Percentiles rank a stretch among this genome's conserved stretches.
phyloP scores from a whole-genome alignment of 2,329 filamentous ascomycete species.

The Cadophora sp. region DNA sequence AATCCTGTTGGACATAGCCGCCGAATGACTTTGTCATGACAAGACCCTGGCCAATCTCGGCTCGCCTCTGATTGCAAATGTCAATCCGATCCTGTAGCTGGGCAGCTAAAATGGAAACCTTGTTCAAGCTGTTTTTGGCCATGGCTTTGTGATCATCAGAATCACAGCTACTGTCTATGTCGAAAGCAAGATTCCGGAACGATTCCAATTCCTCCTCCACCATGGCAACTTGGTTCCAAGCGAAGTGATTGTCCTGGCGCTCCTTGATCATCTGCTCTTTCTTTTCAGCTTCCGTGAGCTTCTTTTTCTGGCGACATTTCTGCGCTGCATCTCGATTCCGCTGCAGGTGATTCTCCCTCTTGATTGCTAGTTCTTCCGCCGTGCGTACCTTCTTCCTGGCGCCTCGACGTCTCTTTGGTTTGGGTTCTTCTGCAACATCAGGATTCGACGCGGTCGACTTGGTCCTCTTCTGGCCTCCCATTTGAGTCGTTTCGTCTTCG shows the following conservation, averaged over 20 bases:
- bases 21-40: not conserved
- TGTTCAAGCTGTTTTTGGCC: not conserved
- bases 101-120: not conserved
- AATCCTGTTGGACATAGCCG: not conserved
- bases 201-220: slow-evolving; percentile 7
- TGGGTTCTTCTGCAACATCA: not conserved
- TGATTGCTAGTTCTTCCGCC: slow-evolving; percentile 15
- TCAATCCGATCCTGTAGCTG: not conserved
- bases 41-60: not conserved
- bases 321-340: slow-evolving; percentile 76
- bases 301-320: slow-evolving; percentile 75
- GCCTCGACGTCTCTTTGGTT: slow-evolving; percentile 7
- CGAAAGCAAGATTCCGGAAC: not conserved
- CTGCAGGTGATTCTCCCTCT: slow-evolving; percentile 58
- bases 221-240: not conserved
- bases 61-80: not conserved
- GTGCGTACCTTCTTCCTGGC: slow-evolving; percentile 21
- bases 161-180: not conserved
- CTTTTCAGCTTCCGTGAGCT: not conserved
- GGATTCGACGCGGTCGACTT: not conserved
- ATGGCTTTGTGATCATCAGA: not conserved
- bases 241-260: not conserved
- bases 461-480: not conserved
- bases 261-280: slow-evolving; percentile 45
- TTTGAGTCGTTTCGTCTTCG: no score